These are phyloP conservation scores for Cerrena zonata DNA, from an alignment of 1,284 basidiomycete species.

Conservation along the genomic window DNA sequence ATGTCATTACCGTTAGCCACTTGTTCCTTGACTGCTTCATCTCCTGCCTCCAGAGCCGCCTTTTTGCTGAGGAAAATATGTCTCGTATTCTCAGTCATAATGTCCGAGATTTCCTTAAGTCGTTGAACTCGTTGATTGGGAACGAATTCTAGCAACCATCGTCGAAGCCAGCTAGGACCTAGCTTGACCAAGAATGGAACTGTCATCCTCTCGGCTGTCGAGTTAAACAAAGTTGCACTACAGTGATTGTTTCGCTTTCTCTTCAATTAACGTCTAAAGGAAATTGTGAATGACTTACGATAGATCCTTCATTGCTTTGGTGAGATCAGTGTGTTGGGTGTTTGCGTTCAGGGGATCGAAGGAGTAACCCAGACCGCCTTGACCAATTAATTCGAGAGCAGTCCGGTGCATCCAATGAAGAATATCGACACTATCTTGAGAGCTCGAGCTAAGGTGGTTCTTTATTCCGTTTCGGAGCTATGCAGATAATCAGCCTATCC, in stretches of 20 bases:
- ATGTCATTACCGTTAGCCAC: slow-evolving; percentile 22
- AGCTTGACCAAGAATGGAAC: slow-evolving; percentile 2
- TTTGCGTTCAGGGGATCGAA: slow-evolving; percentile 29
- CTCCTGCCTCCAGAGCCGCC: slow-evolving; percentile 1
- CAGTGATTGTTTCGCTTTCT: background rate
- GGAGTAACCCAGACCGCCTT: slow-evolving; percentile 34
- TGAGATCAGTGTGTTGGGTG: slow-evolving; percentile 23
- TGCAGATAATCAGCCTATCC: background rate
- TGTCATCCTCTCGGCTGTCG: background rate
- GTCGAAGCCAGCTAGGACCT: slow-evolving; percentile 5
- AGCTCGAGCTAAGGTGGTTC: slow-evolving; percentile 12
- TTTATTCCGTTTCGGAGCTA: slow-evolving; percentile 21
- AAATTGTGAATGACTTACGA: slow-evolving; percentile 12
- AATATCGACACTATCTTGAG: slow-evolving; percentile 27
- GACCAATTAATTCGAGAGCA: slow-evolving; percentile 35
- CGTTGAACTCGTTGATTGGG: background rate
- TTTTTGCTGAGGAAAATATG: slow-evolving; percentile 1
- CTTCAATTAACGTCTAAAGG: background rate
- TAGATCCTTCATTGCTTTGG: slow-evolving; percentile 19
- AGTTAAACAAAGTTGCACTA: background rate
- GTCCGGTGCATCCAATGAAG: slow-evolving; percentile 31
- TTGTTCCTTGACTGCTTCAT: slow-evolving; percentile 19
- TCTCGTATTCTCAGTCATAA: background rate
- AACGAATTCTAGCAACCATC: slow-evolving; percentile 18
- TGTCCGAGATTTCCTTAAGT: slow-evolving; percentile 1